phyloP scores from a whole-genome alignment of 179 eudicot species.

The Spergularia azorica region DNA sequence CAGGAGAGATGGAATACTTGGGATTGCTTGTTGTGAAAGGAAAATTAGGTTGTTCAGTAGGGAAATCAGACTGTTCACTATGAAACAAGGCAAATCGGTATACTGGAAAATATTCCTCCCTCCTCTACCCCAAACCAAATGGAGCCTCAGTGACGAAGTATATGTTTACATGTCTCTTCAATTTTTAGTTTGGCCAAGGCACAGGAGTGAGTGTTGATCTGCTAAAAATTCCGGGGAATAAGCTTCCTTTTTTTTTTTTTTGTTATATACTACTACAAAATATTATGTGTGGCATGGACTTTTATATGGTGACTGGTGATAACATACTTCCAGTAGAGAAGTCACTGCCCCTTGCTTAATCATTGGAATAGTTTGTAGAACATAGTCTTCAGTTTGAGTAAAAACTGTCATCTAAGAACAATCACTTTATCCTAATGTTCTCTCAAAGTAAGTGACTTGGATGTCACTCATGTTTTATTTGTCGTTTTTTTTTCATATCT shows the following conservation, averaged over 20 bases:
- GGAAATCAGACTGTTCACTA: background rate
- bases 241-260: background rate
- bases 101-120: background rate
- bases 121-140: background rate
- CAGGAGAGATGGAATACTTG: background rate
- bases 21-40: background rate
- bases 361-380: background rate
- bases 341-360: background rate
- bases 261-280: background rate
- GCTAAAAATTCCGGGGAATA: background rate
- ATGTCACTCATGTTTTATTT: conserved; percentile 10
- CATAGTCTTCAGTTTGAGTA: background rate
- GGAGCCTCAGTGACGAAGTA: background rate
- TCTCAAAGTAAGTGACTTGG: background rate
- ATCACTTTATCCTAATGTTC: conserved; percentile 2
- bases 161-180: background rate
- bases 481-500: background rate
- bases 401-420: background rate
- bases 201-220: background rate
- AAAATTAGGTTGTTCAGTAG: background rate
- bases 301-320: background rate
- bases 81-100: background rate
- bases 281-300: background rate
- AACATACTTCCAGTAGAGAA: background rate
- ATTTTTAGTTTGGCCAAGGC: background rate